Percentiles rank a stretch among this genome's conserved stretches.
Evolutionary conservation across 2,329 filamentous ascomycete species (phyloP).

Genomic region (Colletotrichum gigasporum): DNA sequence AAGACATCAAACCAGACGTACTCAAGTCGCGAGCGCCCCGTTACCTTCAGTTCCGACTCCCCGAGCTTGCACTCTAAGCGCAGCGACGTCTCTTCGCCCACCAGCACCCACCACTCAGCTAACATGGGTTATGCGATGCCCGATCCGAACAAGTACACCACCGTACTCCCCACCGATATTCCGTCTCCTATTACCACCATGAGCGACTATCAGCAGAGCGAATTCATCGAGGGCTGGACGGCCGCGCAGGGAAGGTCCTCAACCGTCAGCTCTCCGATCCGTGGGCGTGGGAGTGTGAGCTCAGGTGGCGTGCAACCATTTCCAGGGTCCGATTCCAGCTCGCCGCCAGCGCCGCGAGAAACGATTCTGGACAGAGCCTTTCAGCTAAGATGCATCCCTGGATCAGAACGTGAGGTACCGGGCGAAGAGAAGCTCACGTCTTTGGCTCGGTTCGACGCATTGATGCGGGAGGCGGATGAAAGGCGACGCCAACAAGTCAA

Average conservation of each 20-base stretch:
- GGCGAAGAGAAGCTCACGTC: conserved; percentile 73
- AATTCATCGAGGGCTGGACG: conserved; percentile 70
- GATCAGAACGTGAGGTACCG: conserved; percentile 61
- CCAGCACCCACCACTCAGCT: conserved; percentile 56
- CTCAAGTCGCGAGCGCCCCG: conserved; percentile 58
- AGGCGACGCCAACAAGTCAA: conserved; percentile 53
- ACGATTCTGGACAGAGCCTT: conserved; percentile 75
- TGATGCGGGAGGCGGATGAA: conserved; percentile 70
- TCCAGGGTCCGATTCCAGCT: conserved; percentile 53
- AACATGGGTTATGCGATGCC: conserved; percentile 49
- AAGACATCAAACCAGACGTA: conserved; percentile 60
- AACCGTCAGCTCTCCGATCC: conserved; percentile 64
- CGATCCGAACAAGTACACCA: conserved; percentile 58
- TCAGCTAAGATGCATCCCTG: conserved; percentile 70
- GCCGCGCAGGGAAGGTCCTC: conserved; percentile 68
- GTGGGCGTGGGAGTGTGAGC: conserved; percentile 63
- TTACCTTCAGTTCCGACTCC: conserved; percentile 65
- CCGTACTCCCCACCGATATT: conserved; percentile 59
- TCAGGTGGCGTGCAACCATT: conserved; percentile 53
- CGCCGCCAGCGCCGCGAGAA: conserved; percentile 65
- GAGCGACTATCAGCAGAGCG: conserved; percentile 62
- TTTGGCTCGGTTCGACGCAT: conserved; percentile 70
- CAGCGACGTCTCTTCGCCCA: conserved; percentile 70
- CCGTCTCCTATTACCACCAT: conserved; percentile 64
- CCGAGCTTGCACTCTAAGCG: conserved; percentile 69